These are phyloP conservation scores for Rhodamnia rubescens DNA, from an alignment of 345 rosid genomes.

Conservation along the genomic window DNA sequence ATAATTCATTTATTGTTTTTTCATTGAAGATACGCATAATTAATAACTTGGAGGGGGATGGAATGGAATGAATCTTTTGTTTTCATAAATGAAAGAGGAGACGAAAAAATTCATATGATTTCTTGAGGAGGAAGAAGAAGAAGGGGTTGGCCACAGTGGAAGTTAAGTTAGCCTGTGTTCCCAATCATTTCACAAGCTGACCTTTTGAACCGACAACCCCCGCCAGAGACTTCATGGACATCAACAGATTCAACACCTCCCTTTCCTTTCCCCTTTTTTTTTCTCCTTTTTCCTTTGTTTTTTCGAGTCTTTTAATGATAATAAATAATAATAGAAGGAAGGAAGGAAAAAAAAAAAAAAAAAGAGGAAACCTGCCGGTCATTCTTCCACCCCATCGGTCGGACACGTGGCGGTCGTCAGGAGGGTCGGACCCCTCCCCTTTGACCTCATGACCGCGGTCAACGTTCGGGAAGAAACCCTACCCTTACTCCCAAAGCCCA, in stretches of 20 bases:
- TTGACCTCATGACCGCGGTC: slow-evolving; percentile 22
- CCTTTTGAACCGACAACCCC: slow-evolving; percentile 37
- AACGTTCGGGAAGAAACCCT: background rate
- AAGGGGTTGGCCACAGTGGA: background rate
- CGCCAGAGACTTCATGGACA: background rate
- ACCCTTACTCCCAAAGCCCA: background rate
- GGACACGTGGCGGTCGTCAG: slow-evolving; percentile 47
- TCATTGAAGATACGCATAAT: too few species aligned
- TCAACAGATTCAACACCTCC: background rate
- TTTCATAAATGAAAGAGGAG: too few species aligned
- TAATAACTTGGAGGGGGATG: too few species aligned
- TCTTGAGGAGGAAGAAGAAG: too few species aligned
- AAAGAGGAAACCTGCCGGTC: too few species aligned
- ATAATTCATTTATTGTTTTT: too few species aligned
- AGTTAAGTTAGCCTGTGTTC: slow-evolving; percentile 3
- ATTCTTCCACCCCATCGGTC: background rate
- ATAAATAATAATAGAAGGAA: too few species aligned
- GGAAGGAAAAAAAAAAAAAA: too few species aligned
- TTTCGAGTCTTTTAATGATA: background rate
- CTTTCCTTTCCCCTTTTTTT: fast-evolving
- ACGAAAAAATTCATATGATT: background rate
- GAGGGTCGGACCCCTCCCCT: slow-evolving; percentile 21
- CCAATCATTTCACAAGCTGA: slow-evolving; percentile 65
- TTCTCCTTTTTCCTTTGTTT: background rate
- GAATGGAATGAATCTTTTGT: too few species aligned